phyloP scores from a whole-genome alignment of 768 basidiomycete species.

The Pleurotus platypus region DNA sequence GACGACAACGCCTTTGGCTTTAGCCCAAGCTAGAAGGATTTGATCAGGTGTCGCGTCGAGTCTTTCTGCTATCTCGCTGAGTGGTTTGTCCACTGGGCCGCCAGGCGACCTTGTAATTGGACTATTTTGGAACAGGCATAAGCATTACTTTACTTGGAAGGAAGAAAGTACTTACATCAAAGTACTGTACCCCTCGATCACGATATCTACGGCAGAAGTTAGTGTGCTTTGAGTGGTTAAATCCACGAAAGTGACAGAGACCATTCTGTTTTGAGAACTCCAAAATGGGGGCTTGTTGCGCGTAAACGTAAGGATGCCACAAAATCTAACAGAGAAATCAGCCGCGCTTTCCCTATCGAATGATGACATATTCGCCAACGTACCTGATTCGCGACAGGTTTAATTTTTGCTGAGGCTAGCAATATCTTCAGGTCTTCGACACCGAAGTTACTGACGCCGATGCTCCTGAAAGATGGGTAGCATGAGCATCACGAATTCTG shows the following conservation, averaged over 20 bases:
- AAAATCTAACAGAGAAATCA: constrained; percentile 34
- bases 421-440: constrained; percentile 51
- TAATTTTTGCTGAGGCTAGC: constrained; percentile 55
- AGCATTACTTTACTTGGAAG: not conserved
- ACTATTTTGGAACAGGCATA: constrained; percentile 23
- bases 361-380: not conserved
- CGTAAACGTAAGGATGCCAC: constrained; percentile 69
- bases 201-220: constrained; percentile 29
- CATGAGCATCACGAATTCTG: not conserved
- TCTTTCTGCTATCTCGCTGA: constrained; percentile 48
- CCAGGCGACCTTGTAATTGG: constrained; percentile 58
- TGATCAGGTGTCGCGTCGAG: constrained; percentile 58
- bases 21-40: constrained; percentile 69
- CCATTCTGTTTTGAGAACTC: constrained; percentile 53
- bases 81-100: constrained; percentile 61
- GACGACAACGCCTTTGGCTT: constrained; percentile 61
- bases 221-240: not conserved
- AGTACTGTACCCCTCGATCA: constrained; percentile 70
- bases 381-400: constrained; percentile 69
- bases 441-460: constrained; percentile 70
- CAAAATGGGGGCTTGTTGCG: constrained; percentile 48
- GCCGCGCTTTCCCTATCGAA: not conserved
- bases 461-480: constrained; percentile 41
- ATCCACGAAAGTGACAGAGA: too few relatives aligned
- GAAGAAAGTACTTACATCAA: constrained; percentile 44